phyloP scores from a whole-genome alignment of 2,329 filamentous ascomycete species.

The Paecilomyces fulvus region DNA sequence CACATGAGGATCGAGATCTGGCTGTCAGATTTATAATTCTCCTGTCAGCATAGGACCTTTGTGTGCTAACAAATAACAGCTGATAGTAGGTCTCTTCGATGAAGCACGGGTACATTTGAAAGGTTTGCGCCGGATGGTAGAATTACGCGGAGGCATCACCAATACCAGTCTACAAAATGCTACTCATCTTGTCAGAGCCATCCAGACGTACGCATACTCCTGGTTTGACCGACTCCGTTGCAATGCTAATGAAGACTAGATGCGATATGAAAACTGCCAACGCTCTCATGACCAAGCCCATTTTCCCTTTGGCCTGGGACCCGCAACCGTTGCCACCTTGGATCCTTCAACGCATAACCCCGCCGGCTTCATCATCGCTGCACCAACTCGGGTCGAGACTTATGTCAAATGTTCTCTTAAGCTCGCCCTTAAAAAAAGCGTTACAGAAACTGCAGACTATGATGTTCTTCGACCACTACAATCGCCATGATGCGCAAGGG shows the following conservation, averaged over 20 bases:
- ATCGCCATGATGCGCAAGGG: slow-evolving; percentile 11
- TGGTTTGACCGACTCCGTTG: background rate
- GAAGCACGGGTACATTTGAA: slow-evolving; percentile 31
- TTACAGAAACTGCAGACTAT: slow-evolving; percentile 21
- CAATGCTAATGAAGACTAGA: slow-evolving; percentile 11
- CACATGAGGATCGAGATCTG: background rate
- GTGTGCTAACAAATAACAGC: slow-evolving; percentile 13
- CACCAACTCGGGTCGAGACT: slow-evolving; percentile 19
- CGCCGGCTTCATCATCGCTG: slow-evolving; percentile 16
- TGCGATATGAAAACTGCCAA: slow-evolving; percentile 27
- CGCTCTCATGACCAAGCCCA: slow-evolving; percentile 24
- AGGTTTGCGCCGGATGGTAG: slow-evolving; percentile 30
- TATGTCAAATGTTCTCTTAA: slow-evolving; percentile 19
- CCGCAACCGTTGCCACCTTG: slow-evolving; percentile 19
- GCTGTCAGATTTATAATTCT: background rate
- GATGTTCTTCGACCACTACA: slow-evolving; percentile 23
- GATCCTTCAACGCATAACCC: slow-evolving; percentile 20
- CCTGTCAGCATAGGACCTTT: background rate
- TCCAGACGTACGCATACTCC: slow-evolving; percentile 19
- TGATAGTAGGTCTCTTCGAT: slow-evolving; percentile 29
- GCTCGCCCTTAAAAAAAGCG: slow-evolving; percentile 16
- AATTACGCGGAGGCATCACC: slow-evolving; percentile 26
- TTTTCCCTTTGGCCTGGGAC: slow-evolving; percentile 27
- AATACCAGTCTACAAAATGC: slow-evolving; percentile 16
- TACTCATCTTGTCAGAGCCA: slow-evolving; percentile 15